Conservation (phyloP, 2,329 filamentous ascomycete genomes). For the Epichloe gansuensis region DNA sequence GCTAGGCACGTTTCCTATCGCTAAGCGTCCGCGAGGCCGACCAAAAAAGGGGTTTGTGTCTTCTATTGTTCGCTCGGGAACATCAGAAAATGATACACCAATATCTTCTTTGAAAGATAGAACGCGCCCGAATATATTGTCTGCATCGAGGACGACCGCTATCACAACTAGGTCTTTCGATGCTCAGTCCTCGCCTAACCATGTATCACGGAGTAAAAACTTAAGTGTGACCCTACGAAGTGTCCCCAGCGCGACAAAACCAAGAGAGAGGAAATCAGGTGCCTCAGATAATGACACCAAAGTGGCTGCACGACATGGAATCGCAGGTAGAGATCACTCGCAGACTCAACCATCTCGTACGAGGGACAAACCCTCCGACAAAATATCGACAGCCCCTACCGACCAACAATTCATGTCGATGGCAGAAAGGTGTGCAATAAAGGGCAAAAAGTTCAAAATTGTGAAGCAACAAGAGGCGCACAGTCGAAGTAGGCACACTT, state of each 20-base stretch:
- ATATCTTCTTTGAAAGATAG: not conserved
- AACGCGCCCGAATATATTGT: not conserved
- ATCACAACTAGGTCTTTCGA: not conserved
- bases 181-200: not conserved
- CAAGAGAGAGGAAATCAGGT: not conserved
- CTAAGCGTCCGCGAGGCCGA: constrained; percentile 16
- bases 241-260: not conserved
- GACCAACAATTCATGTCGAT: constrained; percentile 36
- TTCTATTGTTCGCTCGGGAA: not conserved
- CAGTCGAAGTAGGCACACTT: not conserved
- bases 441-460: constrained; percentile 42
- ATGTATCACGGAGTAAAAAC: not conserved
- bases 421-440: constrained; percentile 42
- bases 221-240: not conserved
- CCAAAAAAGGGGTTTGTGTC: constrained; percentile 11
- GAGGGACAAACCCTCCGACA: not conserved
- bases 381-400: not conserved
- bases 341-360: not conserved
- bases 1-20: not conserved
- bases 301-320: not conserved
- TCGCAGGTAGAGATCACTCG: not conserved
- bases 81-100: not conserved
- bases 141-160: not conserved
- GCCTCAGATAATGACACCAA: not conserved
- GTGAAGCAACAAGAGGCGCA: constrained; percentile 19